Evolutionary conservation across 139 green algal species (phyloP).

Genomic region (Ettlia oleoabundans): DNA sequence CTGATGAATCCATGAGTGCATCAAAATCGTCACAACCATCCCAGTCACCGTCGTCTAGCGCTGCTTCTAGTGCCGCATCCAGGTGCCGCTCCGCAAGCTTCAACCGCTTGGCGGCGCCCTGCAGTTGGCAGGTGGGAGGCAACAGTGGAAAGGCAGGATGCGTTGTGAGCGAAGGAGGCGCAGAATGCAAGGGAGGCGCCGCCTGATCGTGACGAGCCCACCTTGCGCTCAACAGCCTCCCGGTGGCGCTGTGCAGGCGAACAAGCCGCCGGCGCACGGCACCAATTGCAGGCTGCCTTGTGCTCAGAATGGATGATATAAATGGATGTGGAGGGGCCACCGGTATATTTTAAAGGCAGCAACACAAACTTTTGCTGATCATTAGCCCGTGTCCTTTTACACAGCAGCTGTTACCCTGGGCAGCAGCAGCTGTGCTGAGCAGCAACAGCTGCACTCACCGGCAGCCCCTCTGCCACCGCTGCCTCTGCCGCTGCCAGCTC

Average conservation of each 20-base stretch:
- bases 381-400: too few relatives aligned
- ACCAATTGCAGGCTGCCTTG: too few relatives aligned
- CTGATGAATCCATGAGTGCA: conserved; percentile 11
- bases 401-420: too few relatives aligned
- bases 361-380: too few relatives aligned
- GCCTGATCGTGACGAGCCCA: too few relatives aligned
- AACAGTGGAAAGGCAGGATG: not conserved
- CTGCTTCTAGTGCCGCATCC: conserved; percentile 54
- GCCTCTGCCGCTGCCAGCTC: conserved; percentile 61
- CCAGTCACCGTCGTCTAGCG: conserved; percentile 31
- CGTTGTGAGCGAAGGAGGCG: not conserved
- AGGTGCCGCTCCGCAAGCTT: conserved; percentile 42
- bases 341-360: too few relatives aligned
- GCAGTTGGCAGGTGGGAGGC: not conserved
- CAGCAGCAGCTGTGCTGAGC: not conserved
- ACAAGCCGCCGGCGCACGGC: too few relatives aligned
- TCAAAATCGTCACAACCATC: conserved; percentile 41
- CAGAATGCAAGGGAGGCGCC: too few relatives aligned
- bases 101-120: conserved; percentile 43
- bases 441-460: conserved; percentile 24
- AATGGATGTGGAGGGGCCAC: too few relatives aligned
- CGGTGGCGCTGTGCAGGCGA: too few relatives aligned
- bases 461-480: conserved; percentile 38
- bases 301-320: too few relatives aligned
- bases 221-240: too few relatives aligned